Conservation (phyloP, 1,139 yeast genomes). For the Nakaseomyces bracarensis region DNA sequence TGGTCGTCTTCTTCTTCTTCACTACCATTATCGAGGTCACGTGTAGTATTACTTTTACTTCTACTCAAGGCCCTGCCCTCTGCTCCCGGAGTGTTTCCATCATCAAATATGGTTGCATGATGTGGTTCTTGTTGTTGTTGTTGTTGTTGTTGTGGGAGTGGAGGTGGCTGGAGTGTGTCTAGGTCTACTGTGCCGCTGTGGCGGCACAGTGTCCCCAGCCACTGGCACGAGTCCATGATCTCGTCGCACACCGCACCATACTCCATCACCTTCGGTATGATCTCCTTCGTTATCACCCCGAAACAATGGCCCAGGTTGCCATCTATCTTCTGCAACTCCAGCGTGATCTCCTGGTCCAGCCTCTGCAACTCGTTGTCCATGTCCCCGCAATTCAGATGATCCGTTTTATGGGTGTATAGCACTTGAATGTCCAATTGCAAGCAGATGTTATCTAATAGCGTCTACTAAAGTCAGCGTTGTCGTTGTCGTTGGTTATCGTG, state of each 20-base stretch:
- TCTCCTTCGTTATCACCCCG: constrained; percentile 27
- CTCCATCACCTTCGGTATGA: constrained; percentile 27
- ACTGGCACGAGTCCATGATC: constrained; percentile 26
- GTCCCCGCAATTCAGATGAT: too few species aligned
- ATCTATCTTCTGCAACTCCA: constrained; percentile 73
- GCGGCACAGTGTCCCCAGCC: constrained; percentile 29
- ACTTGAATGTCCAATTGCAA: too few species aligned
- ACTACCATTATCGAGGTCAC: constrained; percentile 11
- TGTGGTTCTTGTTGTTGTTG: too few species aligned
- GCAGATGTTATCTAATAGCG: too few species aligned
- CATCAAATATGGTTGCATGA: too few species aligned
- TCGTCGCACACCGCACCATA: constrained; percentile 27
- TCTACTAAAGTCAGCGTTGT: too few species aligned
- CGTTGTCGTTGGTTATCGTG: too few species aligned
- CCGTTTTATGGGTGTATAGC: too few species aligned
- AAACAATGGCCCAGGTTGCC: constrained; percentile 34
- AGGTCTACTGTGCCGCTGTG: constrained; percentile 28
- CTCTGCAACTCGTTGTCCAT: constrained; percentile 39
- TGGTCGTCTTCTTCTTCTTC: constrained; percentile 11
- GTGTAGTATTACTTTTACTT: too few species aligned
- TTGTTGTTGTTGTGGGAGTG: too few species aligned
- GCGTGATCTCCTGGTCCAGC: constrained; percentile 74
- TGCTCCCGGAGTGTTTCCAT: too few species aligned
- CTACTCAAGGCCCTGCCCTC: constrained; percentile 6
- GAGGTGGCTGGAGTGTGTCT: too few species aligned